phyloP scores from a whole-genome alignment of 352 stramenopile genomes.

The Pythium brachiatum region DNA sequence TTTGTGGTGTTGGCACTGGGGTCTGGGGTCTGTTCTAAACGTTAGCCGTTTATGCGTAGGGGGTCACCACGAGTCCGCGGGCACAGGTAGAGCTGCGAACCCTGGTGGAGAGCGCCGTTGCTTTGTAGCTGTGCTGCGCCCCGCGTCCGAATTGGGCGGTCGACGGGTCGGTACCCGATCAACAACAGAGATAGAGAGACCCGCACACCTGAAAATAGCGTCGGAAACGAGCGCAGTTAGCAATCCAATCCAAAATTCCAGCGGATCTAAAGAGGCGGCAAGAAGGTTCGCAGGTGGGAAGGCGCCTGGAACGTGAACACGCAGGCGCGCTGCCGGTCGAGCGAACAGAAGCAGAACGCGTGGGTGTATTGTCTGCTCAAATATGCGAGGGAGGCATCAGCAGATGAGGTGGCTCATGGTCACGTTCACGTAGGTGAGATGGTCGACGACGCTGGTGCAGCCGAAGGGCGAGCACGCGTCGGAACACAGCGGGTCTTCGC shows the following conservation, averaged over 20 bases:
- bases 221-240: constrained; percentile 5
- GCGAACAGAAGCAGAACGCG: constrained; percentile 1
- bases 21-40: not conserved
- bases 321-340: not conserved
- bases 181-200: constrained; percentile 6
- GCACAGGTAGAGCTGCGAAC: not conserved
- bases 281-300: not conserved
- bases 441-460: constrained; percentile 81
- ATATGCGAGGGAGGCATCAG: constrained; percentile 25
- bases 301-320: not conserved
- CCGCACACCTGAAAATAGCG: constrained; percentile 17
- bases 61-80: not conserved
- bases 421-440: constrained; percentile 86
- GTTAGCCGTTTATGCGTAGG: not conserved
- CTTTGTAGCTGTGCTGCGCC: not conserved
- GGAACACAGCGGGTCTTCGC: constrained; percentile 69
- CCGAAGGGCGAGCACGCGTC: constrained; percentile 69
- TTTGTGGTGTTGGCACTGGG: not conserved
- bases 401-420: constrained; percentile 87
- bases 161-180: not conserved
- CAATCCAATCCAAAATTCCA: constrained; percentile 1
- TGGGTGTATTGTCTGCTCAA: not conserved
- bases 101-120: not conserved
- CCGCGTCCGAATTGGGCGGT: constrained; percentile 1
- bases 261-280: not conserved